Evolutionary conservation across 805 yeast species (phyloP).

Genomic region (Teunomyces stri): DNA sequence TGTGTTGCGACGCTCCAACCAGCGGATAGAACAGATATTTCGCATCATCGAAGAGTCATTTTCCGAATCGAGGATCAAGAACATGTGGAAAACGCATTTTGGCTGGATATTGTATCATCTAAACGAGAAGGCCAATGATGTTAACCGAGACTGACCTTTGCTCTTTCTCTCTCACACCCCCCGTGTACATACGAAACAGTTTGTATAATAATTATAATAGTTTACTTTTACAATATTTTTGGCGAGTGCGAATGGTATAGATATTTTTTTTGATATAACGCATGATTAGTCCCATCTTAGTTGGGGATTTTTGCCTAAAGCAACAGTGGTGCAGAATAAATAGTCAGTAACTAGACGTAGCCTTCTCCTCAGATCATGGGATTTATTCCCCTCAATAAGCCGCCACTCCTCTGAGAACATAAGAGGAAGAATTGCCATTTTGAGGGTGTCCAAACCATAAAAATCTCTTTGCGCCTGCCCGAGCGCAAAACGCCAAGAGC

Average conservation of each 20-base stretch:
- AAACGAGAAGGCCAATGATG: background rate
- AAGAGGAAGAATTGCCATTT: background rate
- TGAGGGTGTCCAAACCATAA: background rate
- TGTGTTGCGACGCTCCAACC: slow-evolving; percentile 7
- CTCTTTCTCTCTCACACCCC: no score
- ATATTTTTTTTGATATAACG: background rate
- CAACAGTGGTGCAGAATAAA: background rate
- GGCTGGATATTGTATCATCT: slow-evolving; percentile 11
- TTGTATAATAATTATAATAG: background rate
- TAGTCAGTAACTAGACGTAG: background rate
- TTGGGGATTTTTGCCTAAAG: background rate
- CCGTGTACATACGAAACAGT: slow-evolving; percentile 2
- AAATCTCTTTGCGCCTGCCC: background rate
- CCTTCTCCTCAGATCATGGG: background rate
- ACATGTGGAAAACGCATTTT: slow-evolving; percentile 18
- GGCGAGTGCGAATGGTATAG: background rate
- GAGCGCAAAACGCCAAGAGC: background rate
- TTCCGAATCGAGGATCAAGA: slow-evolving; percentile 16
- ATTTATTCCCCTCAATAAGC: background rate
- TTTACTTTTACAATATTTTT: background rate
- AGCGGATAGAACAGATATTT: slow-evolving; percentile 15
- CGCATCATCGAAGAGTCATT: slow-evolving; percentile 17
- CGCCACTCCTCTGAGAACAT: background rate
- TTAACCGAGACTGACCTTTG: background rate
- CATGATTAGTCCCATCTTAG: background rate